phyloP scores from a whole-genome alignment of 2,329 filamentous ascomycete genomes.

The Neonectria magnoliae region DNA sequence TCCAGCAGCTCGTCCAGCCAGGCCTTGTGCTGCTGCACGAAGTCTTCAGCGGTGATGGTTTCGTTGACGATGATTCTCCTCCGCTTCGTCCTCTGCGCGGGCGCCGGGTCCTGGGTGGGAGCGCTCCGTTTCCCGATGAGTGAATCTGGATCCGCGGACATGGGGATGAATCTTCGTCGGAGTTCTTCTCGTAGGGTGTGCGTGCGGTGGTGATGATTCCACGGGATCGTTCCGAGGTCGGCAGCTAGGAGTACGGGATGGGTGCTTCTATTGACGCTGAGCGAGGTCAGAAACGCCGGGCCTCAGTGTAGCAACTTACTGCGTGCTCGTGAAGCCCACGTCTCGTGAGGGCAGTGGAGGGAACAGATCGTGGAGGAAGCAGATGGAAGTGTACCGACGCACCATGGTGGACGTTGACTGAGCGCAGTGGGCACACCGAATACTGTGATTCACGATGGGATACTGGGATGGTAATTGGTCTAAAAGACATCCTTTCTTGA shows the following conservation, averaged over 20 bases:
- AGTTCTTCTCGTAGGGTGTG: not conserved
- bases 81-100: not conserved
- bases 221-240: not conserved
- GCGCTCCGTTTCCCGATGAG: too few relatives aligned
- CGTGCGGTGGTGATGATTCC: not conserved
- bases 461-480: not conserved
- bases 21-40: constrained; percentile 7
- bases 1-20: constrained; percentile 12
- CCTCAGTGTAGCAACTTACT: not conserved
- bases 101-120: not conserved
- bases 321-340: not conserved
- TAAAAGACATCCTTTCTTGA: constrained; percentile 7
- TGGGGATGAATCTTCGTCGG: not conserved
- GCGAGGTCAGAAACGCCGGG: not conserved
- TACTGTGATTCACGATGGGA: not conserved
- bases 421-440: not conserved
- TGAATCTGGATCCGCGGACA: not conserved
- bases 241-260: not conserved
- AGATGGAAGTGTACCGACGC: not conserved
- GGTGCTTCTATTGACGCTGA: not conserved
- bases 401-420: not conserved
- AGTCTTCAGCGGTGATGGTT: not conserved
- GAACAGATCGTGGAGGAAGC: not conserved
- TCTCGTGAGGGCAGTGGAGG: not conserved
- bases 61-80: not conserved